Evolutionary conservation across 2,329 filamentous ascomycete genomes (phyloP).

Genomic region (Ramularia endophylla): DNA sequence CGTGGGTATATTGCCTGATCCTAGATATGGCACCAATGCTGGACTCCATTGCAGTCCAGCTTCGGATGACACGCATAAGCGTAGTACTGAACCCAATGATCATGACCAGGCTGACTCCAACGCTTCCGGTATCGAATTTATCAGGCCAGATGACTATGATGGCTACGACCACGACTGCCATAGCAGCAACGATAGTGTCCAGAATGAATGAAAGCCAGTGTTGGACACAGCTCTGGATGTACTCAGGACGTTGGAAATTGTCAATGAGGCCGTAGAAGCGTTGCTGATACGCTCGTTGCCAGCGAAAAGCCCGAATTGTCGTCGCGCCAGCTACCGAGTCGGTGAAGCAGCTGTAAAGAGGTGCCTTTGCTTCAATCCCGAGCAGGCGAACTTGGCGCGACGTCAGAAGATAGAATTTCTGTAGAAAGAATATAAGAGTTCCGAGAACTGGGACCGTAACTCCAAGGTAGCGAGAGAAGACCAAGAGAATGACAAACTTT

Average conservation of each 20-base stretch:
- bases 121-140: neutral
- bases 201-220: slow-evolving; percentile 40
- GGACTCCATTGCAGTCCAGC: slow-evolving; percentile 6
- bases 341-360: slow-evolving; percentile 47
- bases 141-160: neutral
- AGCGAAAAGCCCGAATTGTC: slow-evolving; percentile 49
- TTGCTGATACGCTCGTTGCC: slow-evolving; percentile 35
- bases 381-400: slow-evolving; percentile 47
- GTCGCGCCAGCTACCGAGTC: slow-evolving; percentile 43
- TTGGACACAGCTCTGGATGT: slow-evolving; percentile 41
- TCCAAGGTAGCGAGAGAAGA: slow-evolving; percentile 33
- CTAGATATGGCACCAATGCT: slow-evolving; percentile 4
- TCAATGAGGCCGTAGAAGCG: slow-evolving; percentile 37
- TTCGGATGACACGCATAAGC: neutral
- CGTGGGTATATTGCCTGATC: neutral
- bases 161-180: slow-evolving; percentile 2
- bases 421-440: slow-evolving; percentile 35
- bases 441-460: slow-evolving; percentile 33
- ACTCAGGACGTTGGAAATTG: slow-evolving; percentile 39
- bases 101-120: neutral
- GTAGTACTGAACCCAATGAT: slow-evolving; percentile 1
- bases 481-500: slow-evolving; percentile 14
- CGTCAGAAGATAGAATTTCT: slow-evolving; percentile 43
- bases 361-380: slow-evolving; percentile 48
- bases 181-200: slow-evolving; percentile 24